phyloP scores from a whole-genome alignment of 345 rosid genomes.

The Camelina neglecta region DNA sequence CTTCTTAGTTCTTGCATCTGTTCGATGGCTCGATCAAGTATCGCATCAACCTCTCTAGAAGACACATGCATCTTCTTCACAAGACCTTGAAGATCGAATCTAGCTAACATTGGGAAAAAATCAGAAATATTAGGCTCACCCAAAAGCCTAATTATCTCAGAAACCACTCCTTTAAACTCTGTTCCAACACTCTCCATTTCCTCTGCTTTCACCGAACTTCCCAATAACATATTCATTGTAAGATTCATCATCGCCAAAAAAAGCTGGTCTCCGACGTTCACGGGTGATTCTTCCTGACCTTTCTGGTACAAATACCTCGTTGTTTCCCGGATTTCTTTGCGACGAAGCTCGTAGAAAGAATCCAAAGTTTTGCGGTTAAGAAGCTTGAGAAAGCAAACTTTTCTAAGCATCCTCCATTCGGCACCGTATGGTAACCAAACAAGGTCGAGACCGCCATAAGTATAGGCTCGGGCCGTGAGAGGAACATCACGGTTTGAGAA shows the following conservation, averaged over 20 bases:
- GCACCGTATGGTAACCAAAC: conserved; percentile 49
- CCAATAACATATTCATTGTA: too few relatives aligned
- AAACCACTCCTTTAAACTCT: conserved; percentile 41
- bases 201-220: conserved; percentile 23
- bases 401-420: conserved; percentile 53
- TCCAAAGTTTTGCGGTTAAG: conserved; percentile 34
- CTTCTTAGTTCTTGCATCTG: conserved; percentile 34
- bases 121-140: conserved; percentile 61
- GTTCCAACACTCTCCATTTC: background rate
- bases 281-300: too few relatives aligned
- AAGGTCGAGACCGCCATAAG: conserved; percentile 50
- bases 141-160: conserved; percentile 36
- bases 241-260: too few relatives aligned
- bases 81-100: conserved; percentile 71
- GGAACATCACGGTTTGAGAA: background rate
- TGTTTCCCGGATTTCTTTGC: too few relatives aligned
- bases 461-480: conserved; percentile 17
- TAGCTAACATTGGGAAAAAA: conserved; percentile 55
- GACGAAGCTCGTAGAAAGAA: too few relatives aligned
- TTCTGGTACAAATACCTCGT: too few relatives aligned
- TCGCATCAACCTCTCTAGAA: conserved; percentile 45
- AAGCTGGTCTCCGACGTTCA: too few relatives aligned
- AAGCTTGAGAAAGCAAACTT: conserved; percentile 45
- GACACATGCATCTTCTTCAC: conserved; percentile 42
- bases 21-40: conserved; percentile 50